Evolutionary conservation across 345 rosid species (phyloP), one percentile per base, ranked within the genome.

Genomic region (Salix koriyanagi): DNA sequence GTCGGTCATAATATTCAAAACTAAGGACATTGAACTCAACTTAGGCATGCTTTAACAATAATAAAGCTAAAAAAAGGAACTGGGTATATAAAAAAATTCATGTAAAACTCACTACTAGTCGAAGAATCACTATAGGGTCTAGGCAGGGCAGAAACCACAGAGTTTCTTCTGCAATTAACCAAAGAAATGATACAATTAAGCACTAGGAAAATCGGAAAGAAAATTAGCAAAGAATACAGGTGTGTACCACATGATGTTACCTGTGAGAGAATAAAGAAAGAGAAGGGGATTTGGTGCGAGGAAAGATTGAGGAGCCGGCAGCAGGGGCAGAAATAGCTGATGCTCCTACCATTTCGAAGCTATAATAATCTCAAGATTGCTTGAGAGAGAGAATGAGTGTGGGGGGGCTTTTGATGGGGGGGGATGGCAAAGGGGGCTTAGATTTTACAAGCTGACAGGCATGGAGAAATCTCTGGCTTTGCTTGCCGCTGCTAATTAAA

Each of bases 301-400:
- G 86, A 72, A 81, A 80, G 65, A 80, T 54, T 46, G 77, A 78
- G 61, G 83, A 77, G 77, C 79, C 75, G 2, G 83, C 32, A 37
- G 81, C 32, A 50, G 88, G 73, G 64, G 87, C 72, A 67, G 89
- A 77, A 71, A 87, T 81, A 74, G 89, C 81, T 16, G 88, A 74
- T 28, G 87, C 86, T 72, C 23, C 23, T 61, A 84, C 88, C 92
- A 88, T 89, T 70, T 78, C 42, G 41, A 9, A 11, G 34, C 61
- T 19, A 7, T 30, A 48, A 9, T 18, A 67, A 15, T 56, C 8
- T 56, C 61, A 56, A 56, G 26, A 56, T 13, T 21, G 61, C 14
- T 46, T 14, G n/a, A n/a, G 25, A 21, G 26, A 56, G 13, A 36
- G 36, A 34, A 8, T 1, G n/a, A 4, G 44, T 41, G 44, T 41